Evolutionary conservation across 306 rosid species (phyloP).

Genomic region (Delonix regia): DNA sequence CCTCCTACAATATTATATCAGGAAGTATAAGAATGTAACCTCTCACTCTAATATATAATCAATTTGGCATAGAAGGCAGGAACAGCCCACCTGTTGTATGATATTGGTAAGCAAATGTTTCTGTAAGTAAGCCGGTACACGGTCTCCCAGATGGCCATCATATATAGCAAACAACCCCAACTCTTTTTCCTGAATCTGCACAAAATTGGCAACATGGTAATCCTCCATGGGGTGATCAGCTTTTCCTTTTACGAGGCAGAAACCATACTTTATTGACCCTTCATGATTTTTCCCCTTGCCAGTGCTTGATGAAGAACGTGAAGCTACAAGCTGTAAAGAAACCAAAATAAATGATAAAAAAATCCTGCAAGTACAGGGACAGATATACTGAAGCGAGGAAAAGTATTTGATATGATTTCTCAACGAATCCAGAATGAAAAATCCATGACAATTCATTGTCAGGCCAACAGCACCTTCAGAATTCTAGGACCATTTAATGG

Average conservation of each 20-base stretch:
- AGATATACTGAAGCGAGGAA: conserved; percentile 26
- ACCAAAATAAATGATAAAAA: conserved; percentile 28
- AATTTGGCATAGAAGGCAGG: conserved; percentile 24
- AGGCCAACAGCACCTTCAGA: conserved; percentile 25
- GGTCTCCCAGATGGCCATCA: conserved; percentile 93
- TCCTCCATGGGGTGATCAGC: conserved; percentile 99
- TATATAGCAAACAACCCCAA: conserved; percentile 91
- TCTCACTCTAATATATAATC: conserved; percentile 12
- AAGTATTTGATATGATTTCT: conserved; percentile 24
- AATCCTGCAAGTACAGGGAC: conserved; percentile 21
- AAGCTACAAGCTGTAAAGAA: conserved; percentile 57
- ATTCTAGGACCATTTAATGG: conserved; percentile 17
- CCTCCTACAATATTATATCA: conserved; percentile 59
- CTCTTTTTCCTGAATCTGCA: conserved; percentile 63
- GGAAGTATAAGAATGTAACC: conserved; percentile 29
- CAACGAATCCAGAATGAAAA: not conserved
- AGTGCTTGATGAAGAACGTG: conserved; percentile 66
- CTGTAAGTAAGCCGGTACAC: conserved; percentile 83
- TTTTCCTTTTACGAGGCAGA: conserved; percentile 84
- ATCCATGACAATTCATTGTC: conserved; percentile 5
- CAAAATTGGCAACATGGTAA: conserved; percentile 92
- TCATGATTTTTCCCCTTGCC: conserved; percentile 81
- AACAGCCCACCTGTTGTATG: conserved; percentile 69
- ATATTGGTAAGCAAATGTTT: conserved; percentile 83
- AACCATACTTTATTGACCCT: conserved; percentile 83